Conservation (phyloP, 306 rosid genomes). For the Glycine tomentella region DNA sequence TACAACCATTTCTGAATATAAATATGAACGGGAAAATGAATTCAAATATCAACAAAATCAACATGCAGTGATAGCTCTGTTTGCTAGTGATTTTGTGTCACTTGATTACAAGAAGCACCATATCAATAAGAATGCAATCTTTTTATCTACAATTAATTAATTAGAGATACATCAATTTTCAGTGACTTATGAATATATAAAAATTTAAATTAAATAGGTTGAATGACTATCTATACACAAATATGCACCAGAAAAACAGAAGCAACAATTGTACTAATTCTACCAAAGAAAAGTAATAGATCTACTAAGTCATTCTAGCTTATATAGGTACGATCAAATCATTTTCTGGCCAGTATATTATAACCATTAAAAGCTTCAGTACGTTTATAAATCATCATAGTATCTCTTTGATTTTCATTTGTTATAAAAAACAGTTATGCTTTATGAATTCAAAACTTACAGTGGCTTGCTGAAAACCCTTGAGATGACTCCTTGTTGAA, state of each 20-base stretch:
- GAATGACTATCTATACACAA: not conserved
- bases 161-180: not conserved
- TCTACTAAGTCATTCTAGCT: not conserved
- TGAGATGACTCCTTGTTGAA: constrained; percentile 69
- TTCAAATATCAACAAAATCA: not conserved
- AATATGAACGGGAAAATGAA: not conserved
- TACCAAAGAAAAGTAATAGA: not conserved
- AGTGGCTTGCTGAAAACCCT: constrained; percentile 77
- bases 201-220: not conserved
- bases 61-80: not conserved
- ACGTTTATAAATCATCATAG: constrained; percentile 9
- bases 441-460: constrained; percentile 63
- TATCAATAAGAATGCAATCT: not conserved
- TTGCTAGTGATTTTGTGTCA: constrained; percentile 21
- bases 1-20: constrained; percentile 26
- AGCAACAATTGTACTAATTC: constrained; percentile 26
- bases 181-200: not conserved
- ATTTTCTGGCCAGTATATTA: constrained; percentile 3
- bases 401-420: constrained; percentile 31
- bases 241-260: not conserved
- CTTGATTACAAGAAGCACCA: constrained; percentile 13
- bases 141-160: not conserved
- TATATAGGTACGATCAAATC: constrained; percentile 4
- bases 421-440: constrained; percentile 26
- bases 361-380: constrained; percentile 29